Conservation (phyloP, 352 stramenopile genomes). For the Pelagophyceae sp. region DNA sequence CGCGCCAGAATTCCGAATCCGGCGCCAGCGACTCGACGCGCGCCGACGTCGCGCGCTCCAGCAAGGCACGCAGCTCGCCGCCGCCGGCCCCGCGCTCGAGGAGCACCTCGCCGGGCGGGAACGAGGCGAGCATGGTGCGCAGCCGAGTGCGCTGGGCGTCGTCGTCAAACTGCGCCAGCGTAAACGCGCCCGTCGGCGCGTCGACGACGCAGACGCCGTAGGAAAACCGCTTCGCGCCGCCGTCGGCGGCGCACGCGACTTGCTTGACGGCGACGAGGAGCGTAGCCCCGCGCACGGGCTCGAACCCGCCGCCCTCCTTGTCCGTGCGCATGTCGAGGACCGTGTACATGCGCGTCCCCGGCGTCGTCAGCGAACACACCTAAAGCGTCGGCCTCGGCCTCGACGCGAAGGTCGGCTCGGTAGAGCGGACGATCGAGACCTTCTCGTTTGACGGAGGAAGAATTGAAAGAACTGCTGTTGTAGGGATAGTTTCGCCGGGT, state of each 20-base stretch:
- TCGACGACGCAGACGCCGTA: conserved; percentile 92
- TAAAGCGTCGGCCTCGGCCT: no score
- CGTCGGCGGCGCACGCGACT: conserved; percentile 38
- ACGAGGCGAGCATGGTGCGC: conserved; percentile 79
- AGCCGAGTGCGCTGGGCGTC: conserved; percentile 83
- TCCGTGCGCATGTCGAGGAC: conserved; percentile 68
- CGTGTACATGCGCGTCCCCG: conserved; percentile 86
- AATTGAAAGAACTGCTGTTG: no score
- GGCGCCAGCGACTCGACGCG: conserved; percentile 46
- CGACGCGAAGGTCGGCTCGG: no score
- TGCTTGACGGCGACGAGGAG: conserved; percentile 27
- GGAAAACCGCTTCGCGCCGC: conserved; percentile 45
- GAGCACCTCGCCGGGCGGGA: conserved; percentile 42
- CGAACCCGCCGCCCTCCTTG: conserved; percentile 25
- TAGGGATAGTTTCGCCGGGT: no score
- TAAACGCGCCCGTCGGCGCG: conserved; percentile 77
- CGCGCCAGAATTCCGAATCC: conserved; percentile 75
- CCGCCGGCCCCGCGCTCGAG: conserved; percentile 21
- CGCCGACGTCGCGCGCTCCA: conserved; percentile 34
- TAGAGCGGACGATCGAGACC: no score
- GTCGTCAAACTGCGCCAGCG: conserved; percentile 93
- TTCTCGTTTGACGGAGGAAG: no score
- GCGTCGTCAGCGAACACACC: conserved; percentile 86
- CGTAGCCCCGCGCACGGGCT: conserved; percentile 32
- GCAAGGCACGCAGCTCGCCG: conserved; percentile 31